These are phyloP conservation scores for Pyrenula massariospora DNA, from an alignment of 495 filamentous ascomycete genomes.

Conservation along the genomic window DNA sequence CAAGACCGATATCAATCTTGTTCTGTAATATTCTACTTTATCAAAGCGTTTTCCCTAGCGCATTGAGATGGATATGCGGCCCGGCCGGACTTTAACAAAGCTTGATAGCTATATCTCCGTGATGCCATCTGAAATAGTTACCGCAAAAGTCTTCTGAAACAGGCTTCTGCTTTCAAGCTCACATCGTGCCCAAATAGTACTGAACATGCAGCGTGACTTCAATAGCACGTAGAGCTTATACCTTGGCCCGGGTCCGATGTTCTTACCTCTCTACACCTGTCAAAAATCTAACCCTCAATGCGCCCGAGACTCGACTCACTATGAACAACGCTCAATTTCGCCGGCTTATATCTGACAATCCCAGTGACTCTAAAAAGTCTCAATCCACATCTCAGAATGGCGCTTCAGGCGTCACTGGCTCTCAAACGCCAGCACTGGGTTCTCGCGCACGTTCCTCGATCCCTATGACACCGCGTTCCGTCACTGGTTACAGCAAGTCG, in stretches of 20 bases:
- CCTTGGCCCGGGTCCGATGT: too few relatives aligned
- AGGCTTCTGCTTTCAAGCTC: background rate
- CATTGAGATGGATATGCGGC: too few relatives aligned
- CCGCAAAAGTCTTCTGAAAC: background rate
- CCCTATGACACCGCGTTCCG: slow-evolving; percentile 71
- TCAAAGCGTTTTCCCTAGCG: too few relatives aligned
- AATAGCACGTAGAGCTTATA: too few relatives aligned
- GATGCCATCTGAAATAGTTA: background rate
- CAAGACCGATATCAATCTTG: too few relatives aligned
- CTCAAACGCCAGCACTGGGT: slow-evolving; percentile 22
- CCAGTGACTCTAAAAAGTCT: slow-evolving; percentile 23
- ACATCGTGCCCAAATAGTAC: background rate
- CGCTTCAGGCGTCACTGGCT: slow-evolving; percentile 22
- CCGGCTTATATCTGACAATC: slow-evolving; percentile 55
- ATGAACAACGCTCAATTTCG: slow-evolving; percentile 99
- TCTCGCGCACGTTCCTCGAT: slow-evolving; percentile 61
- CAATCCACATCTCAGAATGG: slow-evolving; percentile 13
- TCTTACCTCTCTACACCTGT: background rate
- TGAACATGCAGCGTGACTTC: background rate
- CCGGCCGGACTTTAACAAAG: too few relatives aligned
- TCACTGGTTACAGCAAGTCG: slow-evolving; percentile 44
- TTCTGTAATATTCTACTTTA: too few relatives aligned
- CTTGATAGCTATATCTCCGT: background rate
- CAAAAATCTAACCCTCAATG: background rate
- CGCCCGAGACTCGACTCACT: too few relatives aligned